Evolutionary conservation across 2,329 filamentous ascomycete species (phyloP), one percentile per base, ranked within the genome.

Genomic region (Rutstroemia sp.): DNA sequence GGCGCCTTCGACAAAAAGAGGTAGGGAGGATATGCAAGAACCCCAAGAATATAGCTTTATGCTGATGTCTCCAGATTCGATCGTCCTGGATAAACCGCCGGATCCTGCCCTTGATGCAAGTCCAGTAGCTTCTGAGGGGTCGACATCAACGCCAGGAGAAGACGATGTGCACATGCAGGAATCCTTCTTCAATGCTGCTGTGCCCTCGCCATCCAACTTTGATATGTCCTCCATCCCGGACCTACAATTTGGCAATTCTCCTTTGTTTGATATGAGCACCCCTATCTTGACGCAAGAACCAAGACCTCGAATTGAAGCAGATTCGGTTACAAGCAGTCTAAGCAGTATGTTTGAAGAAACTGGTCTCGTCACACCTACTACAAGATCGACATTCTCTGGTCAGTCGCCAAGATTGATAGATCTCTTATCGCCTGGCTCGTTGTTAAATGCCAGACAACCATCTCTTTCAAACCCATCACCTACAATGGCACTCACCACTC

Each of bases 391-490:
- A 16, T 66, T 63, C n/a, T 74, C 75, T 41, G 74, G 73, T 19
- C 73, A 76, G 54, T 77, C 76, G 23, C 76, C 77, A 38, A 73
- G 72, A 52, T 64, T 78, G 41, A 67, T 76, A 46, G 75, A 78
- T 64, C 68, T 78, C 17, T 66, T 78, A 17, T 62, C 76, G n/a
- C 74, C 76, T 9, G 75, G 74, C 5, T 75, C 75, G 12, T 75
- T 78, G 57, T 65, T 78, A 27, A 74, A 69, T 63, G 69, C 73
- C 34, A 69, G 55, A 58, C 61, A 61, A 4, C 14, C 9, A 45
- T 56, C 52, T 6, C 38, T 34, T 47, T 25, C 48, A 8, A 47
- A 41, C 14, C 17, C 42, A 38, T 61, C 65, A 23, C 62, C 68
- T 10, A 64, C 65, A 16, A 41, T 61, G 27, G 57, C 45, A 17